phyloP scores from a whole-genome alignment of 148 eudicot species.

The Nepenthes mirabilis region DNA sequence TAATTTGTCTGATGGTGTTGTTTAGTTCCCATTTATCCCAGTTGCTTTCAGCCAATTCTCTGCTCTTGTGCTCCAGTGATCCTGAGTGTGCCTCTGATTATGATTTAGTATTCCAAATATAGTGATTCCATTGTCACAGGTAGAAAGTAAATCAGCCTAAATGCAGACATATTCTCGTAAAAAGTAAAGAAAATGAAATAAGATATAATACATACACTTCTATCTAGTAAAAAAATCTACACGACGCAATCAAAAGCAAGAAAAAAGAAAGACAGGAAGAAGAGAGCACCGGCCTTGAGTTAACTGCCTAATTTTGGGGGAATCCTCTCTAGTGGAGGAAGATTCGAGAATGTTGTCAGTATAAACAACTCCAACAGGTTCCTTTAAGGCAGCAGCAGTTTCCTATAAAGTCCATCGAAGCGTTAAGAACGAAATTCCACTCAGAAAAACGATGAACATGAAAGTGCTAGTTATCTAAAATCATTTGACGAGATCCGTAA shows the following conservation, averaged over 20 bases:
- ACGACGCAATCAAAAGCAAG: too few relatives aligned
- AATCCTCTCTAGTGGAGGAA: slow-evolving; percentile 11
- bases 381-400: slow-evolving; percentile 29
- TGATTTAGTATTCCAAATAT: neutral
- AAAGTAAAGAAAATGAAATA: too few relatives aligned
- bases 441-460: neutral
- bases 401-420: slow-evolving; percentile 23
- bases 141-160: too few relatives aligned
- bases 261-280: neutral
- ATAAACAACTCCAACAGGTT: slow-evolving; percentile 44
- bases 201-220: too few relatives aligned
- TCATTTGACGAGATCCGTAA: neutral
- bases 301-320: slow-evolving; percentile 36
- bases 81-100: slow-evolving; percentile 12
- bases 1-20: slow-evolving; percentile 48
- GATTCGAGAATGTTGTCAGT: slow-evolving; percentile 19
- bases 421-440: neutral
- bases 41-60: slow-evolving; percentile 16
- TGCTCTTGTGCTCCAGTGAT: slow-evolving; percentile 23
- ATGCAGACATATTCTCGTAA: too few relatives aligned
- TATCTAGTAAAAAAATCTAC: too few relatives aligned
- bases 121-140: too few relatives aligned
- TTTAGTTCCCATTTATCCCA: slow-evolving; percentile 5
- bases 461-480: neutral
- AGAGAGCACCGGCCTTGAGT: slow-evolving; percentile 32